A percentile compares a stretch with the other conserved stretches of the same genome.
These are phyloP conservation scores for Paramyrothecium roridum DNA, from an alignment of 2,329 filamentous ascomycete genomes.

Conservation along the genomic window DNA sequence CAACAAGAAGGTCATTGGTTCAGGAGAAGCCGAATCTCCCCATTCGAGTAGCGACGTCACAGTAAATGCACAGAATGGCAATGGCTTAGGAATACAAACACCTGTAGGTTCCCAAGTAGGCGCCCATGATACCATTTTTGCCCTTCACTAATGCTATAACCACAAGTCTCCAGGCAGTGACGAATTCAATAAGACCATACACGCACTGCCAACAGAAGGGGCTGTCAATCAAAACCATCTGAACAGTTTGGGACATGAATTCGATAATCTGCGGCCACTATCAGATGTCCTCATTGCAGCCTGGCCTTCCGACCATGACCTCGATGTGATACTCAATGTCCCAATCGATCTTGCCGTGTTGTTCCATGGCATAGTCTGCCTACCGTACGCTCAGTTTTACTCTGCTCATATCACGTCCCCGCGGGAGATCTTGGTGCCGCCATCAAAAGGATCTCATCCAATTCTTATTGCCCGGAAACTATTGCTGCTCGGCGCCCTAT, in stretches of 20 bases:
- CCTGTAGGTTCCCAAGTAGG: not conserved
- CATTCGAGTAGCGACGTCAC: too few species aligned
- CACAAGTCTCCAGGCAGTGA: too few species aligned
- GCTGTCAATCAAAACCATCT: too few species aligned
- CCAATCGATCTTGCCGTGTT: constrained; percentile 24
- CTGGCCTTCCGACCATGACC: constrained; percentile 35
- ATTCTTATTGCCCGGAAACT: constrained; percentile 38
- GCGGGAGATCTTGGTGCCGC: constrained; percentile 23
- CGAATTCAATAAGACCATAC: too few species aligned
- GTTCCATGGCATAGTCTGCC: constrained; percentile 32
- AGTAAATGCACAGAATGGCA: too few species aligned
- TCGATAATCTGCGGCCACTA: constrained; percentile 16
- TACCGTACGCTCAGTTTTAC: constrained; percentile 20
- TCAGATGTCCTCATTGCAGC: constrained; percentile 26
- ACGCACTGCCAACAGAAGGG: too few species aligned
- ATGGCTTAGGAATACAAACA: too few species aligned
- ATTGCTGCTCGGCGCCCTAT: constrained; percentile 30
- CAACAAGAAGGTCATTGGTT: too few species aligned
- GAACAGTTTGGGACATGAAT: not conserved
- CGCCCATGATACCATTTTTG: not conserved
- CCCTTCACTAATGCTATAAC: too few species aligned
- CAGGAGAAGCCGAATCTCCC: too few species aligned
- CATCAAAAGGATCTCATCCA: constrained; percentile 26
- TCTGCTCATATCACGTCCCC: constrained; percentile 15
- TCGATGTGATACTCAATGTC: constrained; percentile 29